Conservation (phyloP, 1,284 basidiomycete genomes). For the Rhodotorula sp. region DNA sequence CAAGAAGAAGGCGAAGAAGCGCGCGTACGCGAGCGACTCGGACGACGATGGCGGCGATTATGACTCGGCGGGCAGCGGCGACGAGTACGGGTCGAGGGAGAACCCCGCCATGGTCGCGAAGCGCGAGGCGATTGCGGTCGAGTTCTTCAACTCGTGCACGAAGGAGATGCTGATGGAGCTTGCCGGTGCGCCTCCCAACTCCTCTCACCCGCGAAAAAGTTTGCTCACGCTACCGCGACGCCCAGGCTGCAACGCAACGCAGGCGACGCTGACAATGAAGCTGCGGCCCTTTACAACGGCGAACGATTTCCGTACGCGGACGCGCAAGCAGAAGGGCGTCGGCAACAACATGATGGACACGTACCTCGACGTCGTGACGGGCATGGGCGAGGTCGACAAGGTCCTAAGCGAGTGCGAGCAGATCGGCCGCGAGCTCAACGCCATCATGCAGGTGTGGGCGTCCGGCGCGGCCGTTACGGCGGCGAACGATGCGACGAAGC, state of each 20-base stretch:
- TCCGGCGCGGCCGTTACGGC: slow-evolving; percentile 49
- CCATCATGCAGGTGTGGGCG: slow-evolving; percentile 79
- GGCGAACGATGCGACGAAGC: slow-evolving; percentile 13
- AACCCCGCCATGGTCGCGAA: slow-evolving; percentile 30
- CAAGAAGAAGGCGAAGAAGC: slow-evolving; percentile 32
- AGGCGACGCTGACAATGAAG: slow-evolving; percentile 76
- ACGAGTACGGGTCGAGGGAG: slow-evolving; percentile 40
- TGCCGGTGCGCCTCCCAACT: slow-evolving; percentile 66
- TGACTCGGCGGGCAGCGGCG: slow-evolving; percentile 40
- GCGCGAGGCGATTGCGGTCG: slow-evolving; percentile 61
- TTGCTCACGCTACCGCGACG: not conserved
- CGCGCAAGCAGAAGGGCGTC: slow-evolving; percentile 88
- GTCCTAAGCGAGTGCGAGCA: slow-evolving; percentile 85
- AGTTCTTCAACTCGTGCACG: slow-evolving; percentile 82
- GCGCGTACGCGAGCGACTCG: slow-evolving; percentile 25
- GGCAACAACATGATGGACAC: slow-evolving; percentile 88
- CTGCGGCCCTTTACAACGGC: slow-evolving; percentile 77
- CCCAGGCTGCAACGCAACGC: slow-evolving; percentile 76
- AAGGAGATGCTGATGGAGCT: slow-evolving; percentile 79
- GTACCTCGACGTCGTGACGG: slow-evolving; percentile 81
- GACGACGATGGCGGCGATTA: slow-evolving; percentile 43
- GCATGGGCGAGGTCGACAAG: slow-evolving; percentile 86
- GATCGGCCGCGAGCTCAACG: slow-evolving; percentile 66
- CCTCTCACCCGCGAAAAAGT: not conserved
- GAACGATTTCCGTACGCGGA: slow-evolving; percentile 75